Base-by-base conservation (phyloP, 768 basidiomycete species). In the Amanita jacksonii region DNA sequence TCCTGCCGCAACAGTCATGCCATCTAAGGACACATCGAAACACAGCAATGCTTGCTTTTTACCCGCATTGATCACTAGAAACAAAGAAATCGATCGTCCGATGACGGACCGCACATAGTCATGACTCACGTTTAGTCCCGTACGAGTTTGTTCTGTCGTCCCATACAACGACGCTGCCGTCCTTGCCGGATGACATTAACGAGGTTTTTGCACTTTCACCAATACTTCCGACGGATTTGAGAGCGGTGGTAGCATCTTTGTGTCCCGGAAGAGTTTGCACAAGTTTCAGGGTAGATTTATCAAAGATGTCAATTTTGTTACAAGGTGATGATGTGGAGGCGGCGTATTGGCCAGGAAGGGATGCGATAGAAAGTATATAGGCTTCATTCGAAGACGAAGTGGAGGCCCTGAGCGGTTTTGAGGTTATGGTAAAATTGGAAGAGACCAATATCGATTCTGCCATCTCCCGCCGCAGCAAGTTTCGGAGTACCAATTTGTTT, bases 1-100 rank as follows among this genome's bases (percentile, higher is more conserved):
- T 12, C 92, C 92, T 8, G 81, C 89, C 15, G 81, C 88, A 18
- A 94, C 73, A 2, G 80, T 77, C 50, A 72, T 59, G 3, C 86
- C 86, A 52, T 87, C 79, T 1, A 64, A 53, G 2, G 85, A 81
- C 4, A 81, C 71, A 57, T 86, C 87, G 49, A 76, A 85, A 24
- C 72, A 83, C 3, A 88, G 67, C 7, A 87, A 55, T 4, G 68
- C 62, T 13, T 62, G 63, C 13, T 53, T 49, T 56, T 62, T 61
- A 18, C 72, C 70, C 13, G 69, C 55, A 43, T 66, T 61, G 19
- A 65, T 68, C 71, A 81, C 79, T 81, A 54, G 15, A 43, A 51
- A 16, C 13, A 34, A 23, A 45, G 19, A 27, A 20, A 45, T 18
- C 24, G 32, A 31, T 5, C 13, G 8, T 38, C 44, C 36, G 36